phyloP scores from a whole-genome alignment of 2,329 filamentous ascomycete species.

The Lasiodiplodia sp. region DNA sequence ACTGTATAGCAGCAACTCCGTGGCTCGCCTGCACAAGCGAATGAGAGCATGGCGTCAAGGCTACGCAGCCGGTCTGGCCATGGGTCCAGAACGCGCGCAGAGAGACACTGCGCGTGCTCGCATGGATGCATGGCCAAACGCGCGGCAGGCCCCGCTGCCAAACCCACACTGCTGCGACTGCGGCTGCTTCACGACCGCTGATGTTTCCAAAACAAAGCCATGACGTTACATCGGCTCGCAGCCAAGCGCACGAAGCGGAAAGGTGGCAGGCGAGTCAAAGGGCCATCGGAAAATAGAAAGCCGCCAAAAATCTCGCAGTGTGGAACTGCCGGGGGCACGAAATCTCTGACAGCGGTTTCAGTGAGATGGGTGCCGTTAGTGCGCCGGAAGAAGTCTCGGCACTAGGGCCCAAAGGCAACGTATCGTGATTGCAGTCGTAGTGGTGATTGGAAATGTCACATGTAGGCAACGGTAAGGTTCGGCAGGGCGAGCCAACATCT shows the following conservation, averaged over 20 bases:
- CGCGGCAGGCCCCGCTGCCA: conserved; percentile 15
- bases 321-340: neutral
- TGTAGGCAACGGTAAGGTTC: conserved; percentile 1
- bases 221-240: conserved; percentile 18
- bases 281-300: neutral
- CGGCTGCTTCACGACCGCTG: neutral
- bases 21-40: neutral
- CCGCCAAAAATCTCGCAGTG: neutral
- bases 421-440: neutral
- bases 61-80: neutral
- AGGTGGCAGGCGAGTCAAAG: neutral
- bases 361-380: conserved; percentile 3
- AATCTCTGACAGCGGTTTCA: conserved; percentile 21
- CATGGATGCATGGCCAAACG: conserved; percentile 15
- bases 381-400: neutral
- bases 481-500: neutral
- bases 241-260: neutral
- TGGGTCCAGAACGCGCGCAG: neutral
- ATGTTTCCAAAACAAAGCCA: conserved; percentile 11
- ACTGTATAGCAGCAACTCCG: conserved; percentile 1
- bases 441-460: neutral
- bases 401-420: conserved; percentile 8
- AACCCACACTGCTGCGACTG: conserved; percentile 11
- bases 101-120: neutral
- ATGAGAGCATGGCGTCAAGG: neutral